A percentile compares a stretch with the other conserved stretches of the same genome.
Conservation (phyloP, 192 early-diverging fungal species). For the Spinellus fusiger region DNA sequence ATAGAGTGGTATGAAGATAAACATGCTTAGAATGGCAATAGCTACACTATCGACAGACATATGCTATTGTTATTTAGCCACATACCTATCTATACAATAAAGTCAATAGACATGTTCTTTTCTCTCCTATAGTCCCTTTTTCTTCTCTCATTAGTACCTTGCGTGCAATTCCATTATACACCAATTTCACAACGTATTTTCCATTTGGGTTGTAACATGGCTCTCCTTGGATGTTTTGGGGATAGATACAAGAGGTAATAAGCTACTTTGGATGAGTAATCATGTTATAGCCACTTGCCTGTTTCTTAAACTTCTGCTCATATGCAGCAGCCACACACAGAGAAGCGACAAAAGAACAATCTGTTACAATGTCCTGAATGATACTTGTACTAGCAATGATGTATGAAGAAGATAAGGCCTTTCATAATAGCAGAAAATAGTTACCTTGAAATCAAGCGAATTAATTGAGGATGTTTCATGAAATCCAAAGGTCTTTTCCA, state of each 20-base stretch:
- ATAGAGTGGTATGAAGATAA: not conserved
- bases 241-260: conserved; percentile 82
- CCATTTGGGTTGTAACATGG: conserved; percentile 83
- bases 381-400: conserved; percentile 45
- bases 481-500: conserved; percentile 82
- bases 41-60: too few relatives aligned
- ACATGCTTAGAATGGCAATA: too few relatives aligned
- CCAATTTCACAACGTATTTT: conserved; percentile 83
- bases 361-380: conserved; percentile 84
- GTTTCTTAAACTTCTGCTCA: conserved; percentile 64
- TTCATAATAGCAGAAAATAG: not conserved
- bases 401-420: not conserved
- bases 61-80: too few relatives aligned
- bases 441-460: conserved; percentile 54
- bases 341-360: conserved; percentile 94
- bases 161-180: conserved; percentile 80
- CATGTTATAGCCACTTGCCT: conserved; percentile 34
- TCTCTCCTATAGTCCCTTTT: not conserved
- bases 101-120: not conserved
- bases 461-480: conserved; percentile 61
- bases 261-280: conserved; percentile 39
- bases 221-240: conserved; percentile 61
- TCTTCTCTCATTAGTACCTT: conserved; percentile 59
- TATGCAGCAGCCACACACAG: conserved; percentile 80
- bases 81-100: conserved; percentile 3